These are phyloP conservation scores for Elongisporangium senticosum DNA, from an alignment of 352 stramenopile genomes.

Conservation along the genomic window DNA sequence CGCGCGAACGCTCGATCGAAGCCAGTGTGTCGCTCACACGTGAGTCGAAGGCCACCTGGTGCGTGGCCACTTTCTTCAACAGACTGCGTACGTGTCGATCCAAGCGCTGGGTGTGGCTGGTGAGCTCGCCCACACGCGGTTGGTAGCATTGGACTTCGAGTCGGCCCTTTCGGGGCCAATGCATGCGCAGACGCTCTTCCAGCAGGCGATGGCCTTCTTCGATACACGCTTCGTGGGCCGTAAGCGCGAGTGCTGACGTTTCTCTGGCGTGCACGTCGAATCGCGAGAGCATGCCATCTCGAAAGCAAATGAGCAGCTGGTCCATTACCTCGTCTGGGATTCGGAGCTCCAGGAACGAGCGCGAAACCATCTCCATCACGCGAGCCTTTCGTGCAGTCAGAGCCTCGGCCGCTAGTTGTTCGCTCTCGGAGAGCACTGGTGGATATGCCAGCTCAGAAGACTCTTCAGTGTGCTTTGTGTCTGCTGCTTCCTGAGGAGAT, in stretches of 20 bases:
- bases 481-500: not conserved
- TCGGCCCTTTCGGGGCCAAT: slow-evolving; percentile 83
- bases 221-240: slow-evolving; percentile 29
- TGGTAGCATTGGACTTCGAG: slow-evolving; percentile 85
- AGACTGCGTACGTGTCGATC: slow-evolving; percentile 64
- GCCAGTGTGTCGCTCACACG: slow-evolving; percentile 18
- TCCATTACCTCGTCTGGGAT: slow-evolving; percentile 18
- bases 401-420: not conserved
- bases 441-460: not conserved
- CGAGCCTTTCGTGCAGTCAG: slow-evolving; percentile 1
- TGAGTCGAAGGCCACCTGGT: slow-evolving; percentile 45
- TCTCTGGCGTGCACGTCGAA: slow-evolving; percentile 26
- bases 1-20: slow-evolving; percentile 28
- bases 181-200: slow-evolving; percentile 81
- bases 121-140: slow-evolving; percentile 77
- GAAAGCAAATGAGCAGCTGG: slow-evolving; percentile 23
- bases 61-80: slow-evolving; percentile 37
- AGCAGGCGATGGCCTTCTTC: slow-evolving; percentile 38
- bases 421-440: not conserved
- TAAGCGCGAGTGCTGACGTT: slow-evolving; percentile 16
- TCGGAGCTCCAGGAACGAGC: slow-evolving; percentile 29
- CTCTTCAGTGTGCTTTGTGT: not conserved
- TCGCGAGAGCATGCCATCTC: slow-evolving; percentile 35
- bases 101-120: slow-evolving; percentile 68
- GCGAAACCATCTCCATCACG: slow-evolving; percentile 18